Base-by-base conservation (phyloP, 106 monocot genomes). In the Iris macrosiphon region DNA sequence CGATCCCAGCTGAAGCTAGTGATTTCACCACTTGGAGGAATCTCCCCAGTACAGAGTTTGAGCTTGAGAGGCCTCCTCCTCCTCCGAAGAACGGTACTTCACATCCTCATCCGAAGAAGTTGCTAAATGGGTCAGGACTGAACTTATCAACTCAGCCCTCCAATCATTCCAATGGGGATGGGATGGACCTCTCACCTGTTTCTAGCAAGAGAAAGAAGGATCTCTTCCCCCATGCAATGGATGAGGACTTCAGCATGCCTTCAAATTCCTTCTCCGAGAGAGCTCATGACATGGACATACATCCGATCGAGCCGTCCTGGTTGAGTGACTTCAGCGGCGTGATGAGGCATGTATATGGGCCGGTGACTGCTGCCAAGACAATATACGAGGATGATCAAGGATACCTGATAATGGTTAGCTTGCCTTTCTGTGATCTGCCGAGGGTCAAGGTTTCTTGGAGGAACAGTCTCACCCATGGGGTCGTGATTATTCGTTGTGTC, bases 1-100 rank as follows among this genome's bases (percentile, higher is more conserved):
- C 48, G 11, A 75, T 81, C 38, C 80, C 80, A 2, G 44, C n/a
- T 3, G 80, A 81, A 31, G 80, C 80, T 4, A 63, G 75, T 44
- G 80, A 81, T 67, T 81, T 71, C 49, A 71, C 64, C 22, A 45
- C 71, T 23, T 81, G 80, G 80, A 75, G 80, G 46, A 81, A 65
- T 58, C 45, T 75, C 26, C 75, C 80, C 1, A 67, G 31, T 49
- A 47, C 80, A 6, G 75, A 81, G 4, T 71, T 81, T 37, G 80
- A 81, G 67, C 70, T 75, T 11, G 80, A 81, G 43, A 75, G 71
- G 62, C 64, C 60, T 20, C 28, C 66, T 15, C 49, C 66, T 67
- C 40, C 21, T 21, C 20, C 60, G 21, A 63, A 68, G 41, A 49
- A 21, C 30, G 53, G 12, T 8, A 12, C 57, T 11, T 26, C 50